Conservation (phyloP, 192 early-diverging fungal species). For the Podila verticillata region DNA sequence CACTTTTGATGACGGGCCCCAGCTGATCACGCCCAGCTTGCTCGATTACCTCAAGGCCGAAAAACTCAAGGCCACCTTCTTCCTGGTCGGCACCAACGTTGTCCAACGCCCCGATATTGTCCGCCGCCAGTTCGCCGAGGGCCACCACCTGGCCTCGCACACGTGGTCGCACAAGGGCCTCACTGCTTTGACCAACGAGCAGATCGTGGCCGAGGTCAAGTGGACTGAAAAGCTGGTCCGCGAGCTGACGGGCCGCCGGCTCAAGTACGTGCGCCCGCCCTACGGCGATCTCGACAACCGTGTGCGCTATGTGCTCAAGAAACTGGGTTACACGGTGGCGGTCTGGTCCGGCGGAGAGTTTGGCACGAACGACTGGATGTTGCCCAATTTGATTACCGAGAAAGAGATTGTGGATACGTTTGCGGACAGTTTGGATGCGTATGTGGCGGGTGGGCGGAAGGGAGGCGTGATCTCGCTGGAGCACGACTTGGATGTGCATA, state of each 20-base stretch:
- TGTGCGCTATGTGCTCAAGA: constrained; percentile 63
- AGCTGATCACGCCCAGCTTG: constrained; percentile 29
- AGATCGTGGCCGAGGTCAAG: constrained; percentile 64
- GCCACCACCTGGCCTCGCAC: constrained; percentile 49
- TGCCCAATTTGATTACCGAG: neutral
- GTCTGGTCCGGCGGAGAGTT: constrained; percentile 12
- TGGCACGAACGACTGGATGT: neutral
- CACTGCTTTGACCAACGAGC: constrained; percentile 54
- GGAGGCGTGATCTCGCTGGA: neutral
- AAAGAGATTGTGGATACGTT: neutral
- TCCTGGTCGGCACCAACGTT: constrained; percentile 54
- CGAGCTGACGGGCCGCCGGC: constrained; percentile 54
- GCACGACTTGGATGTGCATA: neutral
- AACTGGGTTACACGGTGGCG: constrained; percentile 55
- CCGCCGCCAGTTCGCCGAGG: constrained; percentile 20
- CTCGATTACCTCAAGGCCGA: constrained; percentile 47
- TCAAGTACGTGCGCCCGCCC: constrained; percentile 63
- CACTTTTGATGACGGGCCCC: constrained; percentile 61
- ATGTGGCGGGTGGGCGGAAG: neutral
- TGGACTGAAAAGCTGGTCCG: constrained; percentile 61
- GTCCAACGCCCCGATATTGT: constrained; percentile 42
- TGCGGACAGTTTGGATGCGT: neutral
- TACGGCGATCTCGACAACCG: constrained; percentile 75
- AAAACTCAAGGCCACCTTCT: constrained; percentile 54
- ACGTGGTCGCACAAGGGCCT: constrained; percentile 68